A percentile compares a stretch with the other conserved stretches of the same genome.
Conservation (phyloP, 2,329 filamentous ascomycete genomes). For the Phaeophleospora eucalypticola region DNA sequence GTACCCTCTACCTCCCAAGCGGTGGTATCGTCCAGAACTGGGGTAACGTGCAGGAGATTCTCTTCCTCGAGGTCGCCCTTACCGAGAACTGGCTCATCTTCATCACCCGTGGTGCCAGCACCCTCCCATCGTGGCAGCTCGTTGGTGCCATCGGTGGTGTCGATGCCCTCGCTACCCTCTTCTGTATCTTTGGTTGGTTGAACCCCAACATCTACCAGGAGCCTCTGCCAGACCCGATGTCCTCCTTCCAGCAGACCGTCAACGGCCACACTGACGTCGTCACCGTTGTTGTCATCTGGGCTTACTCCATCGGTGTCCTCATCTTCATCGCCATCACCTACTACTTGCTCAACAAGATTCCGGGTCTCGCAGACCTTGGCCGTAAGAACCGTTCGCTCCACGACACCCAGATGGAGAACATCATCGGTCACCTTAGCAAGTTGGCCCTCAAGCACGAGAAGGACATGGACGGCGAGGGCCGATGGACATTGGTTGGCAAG, state of each 20-base stretch:
- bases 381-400: constrained; percentile 58
- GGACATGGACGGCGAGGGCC: constrained; percentile 44
- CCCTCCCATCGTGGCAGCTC: constrained; percentile 71
- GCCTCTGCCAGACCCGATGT: constrained; percentile 41
- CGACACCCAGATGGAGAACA: constrained; percentile 64
- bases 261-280: constrained; percentile 57
- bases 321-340: constrained; percentile 64
- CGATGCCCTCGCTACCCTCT: constrained; percentile 67
- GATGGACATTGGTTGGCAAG: constrained; percentile 45
- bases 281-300: constrained; percentile 62
- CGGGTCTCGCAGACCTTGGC: constrained; percentile 58
- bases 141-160: constrained; percentile 67
- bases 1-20: constrained; percentile 62
- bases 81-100: constrained; percentile 55
- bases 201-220: constrained; percentile 47
- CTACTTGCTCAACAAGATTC: constrained; percentile 57
- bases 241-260: constrained; percentile 29
- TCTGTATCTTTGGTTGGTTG: constrained; percentile 72
- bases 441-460: constrained; percentile 57
- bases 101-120: constrained; percentile 59
- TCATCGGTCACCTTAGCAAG: constrained; percentile 62
- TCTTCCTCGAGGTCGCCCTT: constrained; percentile 51
- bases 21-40: constrained; percentile 73
- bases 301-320: constrained; percentile 62
- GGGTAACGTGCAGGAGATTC: constrained; percentile 68